These are phyloP conservation scores for Trichoderma breve DNA, from an alignment of 2,329 filamentous ascomycete genomes.

Conservation along the genomic window DNA sequence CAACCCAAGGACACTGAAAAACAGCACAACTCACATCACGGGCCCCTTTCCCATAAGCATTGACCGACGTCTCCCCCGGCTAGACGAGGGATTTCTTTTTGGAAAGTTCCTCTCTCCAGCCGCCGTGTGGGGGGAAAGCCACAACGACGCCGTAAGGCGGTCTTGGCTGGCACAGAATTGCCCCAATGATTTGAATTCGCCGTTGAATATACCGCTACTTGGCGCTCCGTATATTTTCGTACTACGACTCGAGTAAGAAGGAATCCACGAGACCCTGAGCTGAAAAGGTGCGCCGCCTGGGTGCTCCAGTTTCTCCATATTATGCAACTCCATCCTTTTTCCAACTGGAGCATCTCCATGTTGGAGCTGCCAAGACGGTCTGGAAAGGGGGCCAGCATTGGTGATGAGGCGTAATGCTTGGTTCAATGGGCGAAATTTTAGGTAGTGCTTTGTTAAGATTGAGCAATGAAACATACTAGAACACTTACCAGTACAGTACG, in stretches of 20 bases:
- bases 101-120: background rate
- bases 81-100: constrained; percentile 3
- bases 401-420: background rate
- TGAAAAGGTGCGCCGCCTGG: background rate
- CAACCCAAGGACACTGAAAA: background rate
- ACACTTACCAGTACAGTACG: background rate
- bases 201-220: background rate
- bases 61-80: constrained; percentile 1
- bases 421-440: background rate
- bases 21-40: background rate
- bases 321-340: constrained; percentile 4
- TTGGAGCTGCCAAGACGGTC: background rate
- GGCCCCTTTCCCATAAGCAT: background rate
- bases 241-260: constrained; percentile 1
- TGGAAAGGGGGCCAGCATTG: constrained; percentile 1
- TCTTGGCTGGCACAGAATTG: background rate
- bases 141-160: background rate
- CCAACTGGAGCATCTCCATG: background rate
- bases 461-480: background rate
- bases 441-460: background rate
- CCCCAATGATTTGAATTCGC: background rate
- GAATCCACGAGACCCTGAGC: constrained; percentile 8
- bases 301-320: constrained; percentile 2
- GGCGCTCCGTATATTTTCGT: background rate
- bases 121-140: background rate